Percentiles rank a stretch among this genome's conserved stretches.
Conservation (phyloP, 306 rosid genomes). For the Delonix regia region DNA sequence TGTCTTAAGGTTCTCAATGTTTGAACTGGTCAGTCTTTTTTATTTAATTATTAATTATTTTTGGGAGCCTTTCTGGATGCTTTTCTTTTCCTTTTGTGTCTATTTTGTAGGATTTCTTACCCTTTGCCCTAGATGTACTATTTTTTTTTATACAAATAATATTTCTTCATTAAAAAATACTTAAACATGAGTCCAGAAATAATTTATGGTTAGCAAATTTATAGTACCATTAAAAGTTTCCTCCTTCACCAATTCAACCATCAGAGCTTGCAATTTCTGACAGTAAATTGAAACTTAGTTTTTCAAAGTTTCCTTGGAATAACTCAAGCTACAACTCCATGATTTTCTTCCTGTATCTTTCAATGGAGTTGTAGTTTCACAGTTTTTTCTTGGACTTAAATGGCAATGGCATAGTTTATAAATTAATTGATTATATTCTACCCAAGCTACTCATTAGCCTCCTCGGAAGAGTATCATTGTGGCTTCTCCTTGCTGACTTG, state of each 20-base stretch:
- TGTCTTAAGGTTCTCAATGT: neutral
- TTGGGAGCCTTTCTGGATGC: neutral
- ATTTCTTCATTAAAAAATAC: neutral
- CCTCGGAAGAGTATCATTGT: neutral
- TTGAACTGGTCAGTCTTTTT: neutral
- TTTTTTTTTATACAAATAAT: neutral
- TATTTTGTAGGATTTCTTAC: neutral
- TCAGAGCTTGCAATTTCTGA: neutral
- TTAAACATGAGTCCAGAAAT: too few species aligned
- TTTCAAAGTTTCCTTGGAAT: neutral
- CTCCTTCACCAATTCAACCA: neutral
- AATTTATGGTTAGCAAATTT: neutral
- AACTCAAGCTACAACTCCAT: neutral
- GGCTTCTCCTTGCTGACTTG: conserved; percentile 23
- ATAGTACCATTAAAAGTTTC: neutral
- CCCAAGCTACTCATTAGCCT: neutral
- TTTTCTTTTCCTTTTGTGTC: neutral
- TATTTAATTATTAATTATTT: too few species aligned
- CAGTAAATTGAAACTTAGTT: neutral
- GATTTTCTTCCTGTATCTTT: neutral
- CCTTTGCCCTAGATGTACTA: neutral
- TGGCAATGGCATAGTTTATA: neutral
- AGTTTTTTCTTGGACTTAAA: neutral
- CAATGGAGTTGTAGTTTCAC: neutral
- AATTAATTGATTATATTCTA: neutral